These are phyloP conservation scores for slime mould (Dictyostelium discoideum) DNA, from an alignment of 78 protist genomes.

Conservation along the genomic window dicty_2.7 NC_007088.5:2998001-2998500, in stretches of 20 bases:
- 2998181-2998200: background rate
- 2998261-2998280: background rate
- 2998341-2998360: background rate
- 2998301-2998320: background rate
- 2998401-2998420: background rate
- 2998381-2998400: background rate
- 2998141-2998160: conserved; percentile 5
- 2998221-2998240: background rate
- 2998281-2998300: background rate
- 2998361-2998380: background rate
- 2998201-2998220: background rate
- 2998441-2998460: too few species aligned
- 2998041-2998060: background rate
- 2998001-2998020: background rate
- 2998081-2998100: too few species aligned
- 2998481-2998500: too few species aligned
- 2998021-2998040: background rate
- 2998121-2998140: background rate
- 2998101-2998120: too few species aligned
- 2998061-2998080: background rate
- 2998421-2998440: background rate
- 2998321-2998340: background rate
- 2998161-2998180: background rate
- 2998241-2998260: background rate
- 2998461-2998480: too few species aligned